Evolutionary conservation across 2,329 filamentous ascomycete species (phyloP), one percentile per base, ranked within the genome.

Genomic region (Boeremia lycopersici): DNA sequence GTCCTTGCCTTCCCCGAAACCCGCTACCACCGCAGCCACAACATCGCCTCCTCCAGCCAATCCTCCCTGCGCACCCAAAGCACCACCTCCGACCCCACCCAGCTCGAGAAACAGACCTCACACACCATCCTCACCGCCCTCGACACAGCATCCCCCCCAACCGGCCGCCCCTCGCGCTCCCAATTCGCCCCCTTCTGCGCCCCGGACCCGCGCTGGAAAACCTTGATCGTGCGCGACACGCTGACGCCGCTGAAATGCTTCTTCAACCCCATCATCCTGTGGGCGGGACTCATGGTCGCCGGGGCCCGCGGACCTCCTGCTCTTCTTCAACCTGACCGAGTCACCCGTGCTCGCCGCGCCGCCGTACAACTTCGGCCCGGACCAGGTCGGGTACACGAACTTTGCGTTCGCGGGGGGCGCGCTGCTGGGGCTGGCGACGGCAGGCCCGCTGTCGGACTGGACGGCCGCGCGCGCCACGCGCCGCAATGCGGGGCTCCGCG

Each of bases 381-480:
- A 72, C 9, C 65, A 74, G 29, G 78, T 82, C 29, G 81, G 81
- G 2, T 81, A 82, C 51, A 78, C 78, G 26, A 83, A 83, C 61
- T 80, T 73, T 28, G 70, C 70, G 0, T 72, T 73, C 36, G 69
- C 84, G 0, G 64, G 81, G n/a, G 83, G 84, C 2, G 80, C 78
- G 0, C 61, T 83, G 6, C 78, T 86, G 38, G 84, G 84, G 2
- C 71, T 86, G 6, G 71, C 76, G 0, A 84, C 82, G 1, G 82
- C 82, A 7, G 84, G 84, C 0, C 81, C 81, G 0, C 74, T 84
- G 12, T 81, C 78, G 9, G 84, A 86, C 63, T 85, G 81, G 81
- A 74, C 86, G 28, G 79, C 80, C n/a, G 82, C 81, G 43, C 72
- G 77, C 13, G 77, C 79, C 1, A 86, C 84, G 7, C 75, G 71